These are phyloP conservation scores for Rosa lucieae DNA, from an alignment of 306 rosid genomes.

Conservation along the genomic window DNA sequence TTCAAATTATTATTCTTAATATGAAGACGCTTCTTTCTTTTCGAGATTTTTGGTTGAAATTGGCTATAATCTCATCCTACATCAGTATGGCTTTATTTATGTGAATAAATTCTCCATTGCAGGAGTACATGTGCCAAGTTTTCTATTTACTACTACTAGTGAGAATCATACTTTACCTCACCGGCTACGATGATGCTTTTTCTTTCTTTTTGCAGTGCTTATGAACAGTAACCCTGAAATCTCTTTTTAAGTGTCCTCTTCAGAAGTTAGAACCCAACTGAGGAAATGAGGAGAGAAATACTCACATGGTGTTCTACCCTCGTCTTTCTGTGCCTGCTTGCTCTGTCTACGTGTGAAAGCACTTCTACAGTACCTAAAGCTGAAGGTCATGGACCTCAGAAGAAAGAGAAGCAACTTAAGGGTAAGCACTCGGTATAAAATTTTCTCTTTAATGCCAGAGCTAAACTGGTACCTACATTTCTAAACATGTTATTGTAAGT, in stretches of 20 bases:
- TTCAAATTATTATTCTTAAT: too few species aligned
- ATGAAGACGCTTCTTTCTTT: too few species aligned
- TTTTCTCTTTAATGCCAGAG: background rate
- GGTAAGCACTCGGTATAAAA: constrained; percentile 25
- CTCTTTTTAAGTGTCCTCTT: background rate
- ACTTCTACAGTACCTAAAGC: constrained; percentile 14
- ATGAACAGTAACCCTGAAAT: background rate
- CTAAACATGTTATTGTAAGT: background rate
- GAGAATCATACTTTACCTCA: constrained; percentile 9
- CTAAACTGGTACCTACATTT: background rate
- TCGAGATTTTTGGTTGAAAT: too few species aligned
- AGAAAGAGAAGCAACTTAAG: constrained; percentile 25
- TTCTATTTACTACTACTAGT: background rate
- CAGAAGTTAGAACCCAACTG: constrained; percentile 6
- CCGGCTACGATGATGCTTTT: background rate
- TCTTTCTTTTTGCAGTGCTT: background rate
- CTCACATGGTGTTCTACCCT: constrained; percentile 19
- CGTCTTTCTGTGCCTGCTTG: constrained; percentile 34
- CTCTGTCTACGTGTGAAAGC: constrained; percentile 26
- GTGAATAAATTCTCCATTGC: constrained; percentile 18
- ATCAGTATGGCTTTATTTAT: background rate
- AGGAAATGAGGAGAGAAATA: constrained; percentile 24
- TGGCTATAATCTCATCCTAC: too few species aligned
- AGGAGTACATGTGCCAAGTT: background rate
- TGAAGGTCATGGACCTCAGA: constrained; percentile 18